Base-by-base conservation (phyloP, 345 rosid genomes). In the Limnanthes douglasii region DNA sequence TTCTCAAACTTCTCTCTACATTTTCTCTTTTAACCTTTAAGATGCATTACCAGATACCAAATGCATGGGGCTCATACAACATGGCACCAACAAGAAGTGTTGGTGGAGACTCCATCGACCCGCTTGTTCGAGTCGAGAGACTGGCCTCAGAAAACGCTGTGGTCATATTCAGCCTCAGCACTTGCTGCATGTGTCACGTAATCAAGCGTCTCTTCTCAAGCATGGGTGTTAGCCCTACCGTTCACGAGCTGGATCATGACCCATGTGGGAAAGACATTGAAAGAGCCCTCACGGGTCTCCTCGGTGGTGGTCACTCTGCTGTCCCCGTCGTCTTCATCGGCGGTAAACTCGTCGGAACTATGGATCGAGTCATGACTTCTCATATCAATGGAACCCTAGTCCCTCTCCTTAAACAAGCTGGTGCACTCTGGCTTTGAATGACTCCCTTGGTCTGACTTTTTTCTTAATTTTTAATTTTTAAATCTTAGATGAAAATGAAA, bases 171-270 rank as follows among this genome's bases (percentile, higher is more conserved):
- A 81, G 97, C 66, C 56, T 68, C 6, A 86, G 97, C 64, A 68
- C 63, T 0, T 86, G 97, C 65, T 86, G 97, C 77, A 86, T 86
- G 97, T 86, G 94, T 59, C 97, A 81, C 54, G 86, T 81, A 45
- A 68, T 70, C 9, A 86, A 86, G 59, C 61, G 86, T 36, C 73
- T 86, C 8, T 81, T 86, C 53, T 61, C 81, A 16, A 94, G 93
- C 1, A 70, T 86, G 92, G 97, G 97, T 0, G 97, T 81, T n/a
- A 72, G 71, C 59, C 97, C 94, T 1, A 66, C 92, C 0, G 93
- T 86, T 22, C 62, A 78, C 45, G 97, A 86, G 70, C 84, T 86
- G 3, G 94, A 86, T 45, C 66, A 70, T 18, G 94, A 78, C 40
- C 96, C 94, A 0, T 46, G 50, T 16, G 94, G 92, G 7, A 51